These are phyloP conservation scores for Ogataea trehalophila DNA, from an alignment of 805 yeast species.

Conservation along the genomic window DNA sequence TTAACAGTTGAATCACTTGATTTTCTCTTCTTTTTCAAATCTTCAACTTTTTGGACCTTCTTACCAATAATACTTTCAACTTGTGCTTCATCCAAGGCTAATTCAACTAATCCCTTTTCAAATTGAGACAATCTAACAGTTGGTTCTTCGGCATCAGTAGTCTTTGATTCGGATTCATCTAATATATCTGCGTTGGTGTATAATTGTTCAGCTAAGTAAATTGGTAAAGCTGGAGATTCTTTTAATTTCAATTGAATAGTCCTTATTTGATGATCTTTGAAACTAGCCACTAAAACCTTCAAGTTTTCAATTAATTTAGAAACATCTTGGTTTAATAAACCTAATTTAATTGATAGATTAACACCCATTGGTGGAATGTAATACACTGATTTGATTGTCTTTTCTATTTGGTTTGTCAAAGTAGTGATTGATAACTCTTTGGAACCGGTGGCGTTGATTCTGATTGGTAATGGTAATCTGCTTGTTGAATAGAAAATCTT, in stretches of 20 bases:
- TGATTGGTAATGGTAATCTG: slow-evolving; percentile 67
- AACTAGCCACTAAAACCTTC: slow-evolving; percentile 44
- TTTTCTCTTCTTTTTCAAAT: slow-evolving; percentile 14
- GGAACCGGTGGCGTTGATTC: slow-evolving; percentile 32
- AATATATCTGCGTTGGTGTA: slow-evolving; percentile 46
- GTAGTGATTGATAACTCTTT: slow-evolving; percentile 40
- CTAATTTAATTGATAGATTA: slow-evolving; percentile 61
- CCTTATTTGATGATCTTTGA: slow-evolving; percentile 44
- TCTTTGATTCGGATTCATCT: slow-evolving; percentile 24
- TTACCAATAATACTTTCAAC: slow-evolving; percentile 56
- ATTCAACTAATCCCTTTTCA: slow-evolving; percentile 76
- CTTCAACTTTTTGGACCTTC: slow-evolving; percentile 39
- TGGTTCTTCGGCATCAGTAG: slow-evolving; percentile 23
- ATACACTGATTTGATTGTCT: slow-evolving; percentile 52
- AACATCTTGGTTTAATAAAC: slow-evolving; percentile 43
- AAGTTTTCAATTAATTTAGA: slow-evolving; percentile 58
- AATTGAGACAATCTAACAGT: slow-evolving; percentile 50
- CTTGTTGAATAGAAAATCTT: slow-evolving; percentile 61
- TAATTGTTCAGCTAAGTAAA: slow-evolving; percentile 61
- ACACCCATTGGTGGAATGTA: slow-evolving; percentile 72
- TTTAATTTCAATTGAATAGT: slow-evolving; percentile 61
- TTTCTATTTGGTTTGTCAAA: slow-evolving; percentile 53
- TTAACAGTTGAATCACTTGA: background rate
- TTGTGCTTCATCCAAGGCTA: slow-evolving; percentile 72
- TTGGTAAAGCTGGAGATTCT: slow-evolving; percentile 78